Conservation (phyloP, 768 basidiomycete species). For the Kwoniella dejecticola region DNA sequence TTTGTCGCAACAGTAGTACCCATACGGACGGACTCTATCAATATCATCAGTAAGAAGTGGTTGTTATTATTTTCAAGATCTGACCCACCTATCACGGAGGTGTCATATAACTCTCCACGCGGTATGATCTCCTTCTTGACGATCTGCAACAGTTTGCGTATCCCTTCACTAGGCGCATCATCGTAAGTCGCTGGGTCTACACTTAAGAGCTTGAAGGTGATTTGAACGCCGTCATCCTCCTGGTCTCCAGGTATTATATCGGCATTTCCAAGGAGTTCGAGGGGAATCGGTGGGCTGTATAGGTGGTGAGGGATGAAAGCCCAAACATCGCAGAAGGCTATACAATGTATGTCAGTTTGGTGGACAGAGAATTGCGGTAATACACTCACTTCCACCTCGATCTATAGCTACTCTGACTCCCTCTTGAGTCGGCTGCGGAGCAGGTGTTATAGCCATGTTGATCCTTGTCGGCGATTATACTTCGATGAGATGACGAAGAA, state of each 20-base stretch:
- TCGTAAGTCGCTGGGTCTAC: slow-evolving; percentile 75
- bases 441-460: slow-evolving; percentile 12
- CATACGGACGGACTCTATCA: slow-evolving; percentile 20
- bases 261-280: slow-evolving; percentile 34
- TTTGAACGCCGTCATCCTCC: slow-evolving; percentile 23
- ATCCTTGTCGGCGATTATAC: background rate
- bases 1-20: slow-evolving; percentile 45
- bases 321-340: slow-evolving; percentile 42
- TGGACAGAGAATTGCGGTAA: too few species aligned
- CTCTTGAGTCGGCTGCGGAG: background rate
- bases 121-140: slow-evolving; percentile 20
- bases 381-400: slow-evolving; percentile 62
- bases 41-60: background rate
- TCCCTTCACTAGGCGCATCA: slow-evolving; percentile 75
- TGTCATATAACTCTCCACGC: slow-evolving; percentile 34
- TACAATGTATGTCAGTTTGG: too few species aligned
- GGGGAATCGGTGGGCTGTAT: slow-evolving; percentile 52
- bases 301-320: slow-evolving; percentile 60
- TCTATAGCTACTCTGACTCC: slow-evolving; percentile 39
- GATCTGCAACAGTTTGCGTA: slow-evolving; percentile 41
- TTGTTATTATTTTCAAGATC: background rate
- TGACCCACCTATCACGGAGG: slow-evolving; percentile 26
- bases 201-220: slow-evolving; percentile 65
- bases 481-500: too few species aligned
- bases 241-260: slow-evolving; percentile 28